Evolutionary conservation across 2,329 filamentous ascomycete species (phyloP).

Genomic region (Aphanoascus verrucosus): DNA sequence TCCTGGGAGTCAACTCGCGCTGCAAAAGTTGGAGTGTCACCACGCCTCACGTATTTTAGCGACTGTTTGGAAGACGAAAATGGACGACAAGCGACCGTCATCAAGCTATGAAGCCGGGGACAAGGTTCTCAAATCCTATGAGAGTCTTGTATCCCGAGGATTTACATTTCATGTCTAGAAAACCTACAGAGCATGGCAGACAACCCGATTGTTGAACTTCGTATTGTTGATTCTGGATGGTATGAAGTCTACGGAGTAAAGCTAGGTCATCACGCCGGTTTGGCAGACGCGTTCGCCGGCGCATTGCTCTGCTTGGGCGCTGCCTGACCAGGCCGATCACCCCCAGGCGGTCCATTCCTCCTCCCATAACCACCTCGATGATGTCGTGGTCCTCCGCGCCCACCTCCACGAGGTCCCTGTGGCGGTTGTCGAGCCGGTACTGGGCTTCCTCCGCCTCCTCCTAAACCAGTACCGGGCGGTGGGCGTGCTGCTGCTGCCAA

Average conservation of each 20-base stretch:
- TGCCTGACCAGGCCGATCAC: neutral
- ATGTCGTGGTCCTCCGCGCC: conserved; percentile 7
- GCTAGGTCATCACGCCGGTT: neutral
- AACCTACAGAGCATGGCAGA: no score
- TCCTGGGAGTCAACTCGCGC: no score
- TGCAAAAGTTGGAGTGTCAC: no score
- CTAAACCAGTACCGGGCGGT: neutral
- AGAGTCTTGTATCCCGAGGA: no score
- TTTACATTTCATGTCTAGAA: no score
- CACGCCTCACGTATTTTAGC: no score
- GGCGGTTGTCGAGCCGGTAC: conserved; percentile 1
- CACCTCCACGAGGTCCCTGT: conserved; percentile 7
- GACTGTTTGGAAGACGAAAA: no score
- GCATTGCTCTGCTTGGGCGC: neutral
- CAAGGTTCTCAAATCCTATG: no score
- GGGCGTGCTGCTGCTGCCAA: neutral
- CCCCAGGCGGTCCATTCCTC: neutral
- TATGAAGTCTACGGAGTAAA: neutral
- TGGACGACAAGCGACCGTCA: no score
- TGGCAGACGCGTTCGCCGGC: neutral
- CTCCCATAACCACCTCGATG: conserved; percentile 5
- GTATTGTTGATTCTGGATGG: neutral
- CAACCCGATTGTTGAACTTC: no score
- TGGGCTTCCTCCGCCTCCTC: neutral
- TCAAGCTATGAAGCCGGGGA: no score